Evolutionary conservation across 129 eudicot genomes (phyloP).

Genomic region (Pseudognaphalium luteoalbum): DNA sequence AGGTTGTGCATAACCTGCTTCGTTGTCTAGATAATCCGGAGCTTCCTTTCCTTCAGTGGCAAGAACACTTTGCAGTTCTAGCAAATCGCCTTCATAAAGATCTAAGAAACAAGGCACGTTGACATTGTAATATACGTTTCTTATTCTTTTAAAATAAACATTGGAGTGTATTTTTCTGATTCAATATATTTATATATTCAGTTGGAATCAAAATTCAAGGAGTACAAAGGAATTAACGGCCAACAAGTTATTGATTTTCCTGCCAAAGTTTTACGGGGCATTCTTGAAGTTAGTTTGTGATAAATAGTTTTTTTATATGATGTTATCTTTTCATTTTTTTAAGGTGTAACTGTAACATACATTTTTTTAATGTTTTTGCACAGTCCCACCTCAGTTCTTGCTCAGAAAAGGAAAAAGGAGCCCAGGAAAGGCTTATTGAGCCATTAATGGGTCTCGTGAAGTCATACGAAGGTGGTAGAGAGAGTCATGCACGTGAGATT

Average conservation of each 20-base stretch:
- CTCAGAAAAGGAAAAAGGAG: constrained; percentile 82
- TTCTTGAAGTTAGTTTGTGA: constrained; percentile 75
- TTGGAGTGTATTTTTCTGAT: background rate
- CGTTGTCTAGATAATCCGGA: constrained; percentile 93
- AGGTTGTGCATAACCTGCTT: constrained; percentile 91
- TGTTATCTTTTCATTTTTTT: background rate
- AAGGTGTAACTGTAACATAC: constrained; percentile 7
- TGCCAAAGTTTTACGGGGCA: constrained; percentile 64
- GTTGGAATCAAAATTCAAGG: constrained; percentile 82
- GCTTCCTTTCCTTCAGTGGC: constrained; percentile 99
- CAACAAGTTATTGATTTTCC: constrained; percentile 82
- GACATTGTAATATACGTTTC: background rate
- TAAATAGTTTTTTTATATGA: background rate
- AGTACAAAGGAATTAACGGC: constrained; percentile 58
- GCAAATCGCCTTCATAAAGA: constrained; percentile 91
- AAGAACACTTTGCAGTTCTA: constrained; percentile 90
- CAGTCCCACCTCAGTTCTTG: constrained; percentile 81
- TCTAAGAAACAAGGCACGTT: constrained; percentile 62
- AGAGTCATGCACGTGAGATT: constrained; percentile 91
- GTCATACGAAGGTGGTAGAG: constrained; percentile 99
- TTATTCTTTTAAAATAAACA: background rate
- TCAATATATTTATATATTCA: constrained; percentile 19
- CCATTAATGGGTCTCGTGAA: constrained; percentile 87
- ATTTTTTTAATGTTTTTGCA: constrained; percentile 16
- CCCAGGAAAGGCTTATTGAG: constrained; percentile 87